Percentiles rank a stretch among this genome's conserved stretches.
Conservation (phyloP, 2,329 filamentous ascomycete species). For the Colletotrichum filicis region DNA sequence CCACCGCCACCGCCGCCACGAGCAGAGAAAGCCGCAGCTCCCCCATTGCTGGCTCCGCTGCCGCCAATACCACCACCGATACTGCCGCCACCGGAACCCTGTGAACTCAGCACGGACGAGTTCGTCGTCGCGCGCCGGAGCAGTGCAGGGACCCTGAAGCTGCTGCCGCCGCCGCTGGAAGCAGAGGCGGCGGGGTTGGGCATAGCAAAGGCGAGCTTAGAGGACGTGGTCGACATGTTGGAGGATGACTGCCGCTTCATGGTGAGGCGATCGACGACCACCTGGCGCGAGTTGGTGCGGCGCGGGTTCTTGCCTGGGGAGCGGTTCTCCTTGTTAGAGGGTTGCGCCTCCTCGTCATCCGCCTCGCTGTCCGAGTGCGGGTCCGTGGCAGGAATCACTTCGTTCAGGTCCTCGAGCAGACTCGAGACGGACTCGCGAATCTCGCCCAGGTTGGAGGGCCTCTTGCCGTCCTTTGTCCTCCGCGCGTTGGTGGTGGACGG, state of each 20-base stretch:
- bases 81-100: constrained; percentile 18
- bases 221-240: constrained; percentile 41
- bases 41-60: constrained; percentile 21
- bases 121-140: constrained; percentile 80
- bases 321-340: constrained; percentile 62
- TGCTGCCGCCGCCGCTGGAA: constrained; percentile 49
- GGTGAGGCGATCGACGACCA: constrained; percentile 78
- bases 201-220: constrained; percentile 66
- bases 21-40: constrained; percentile 7
- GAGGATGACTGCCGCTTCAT: constrained; percentile 69
- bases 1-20: constrained; percentile 32
- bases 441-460: constrained; percentile 80
- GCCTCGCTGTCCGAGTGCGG: constrained; percentile 61
- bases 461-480: constrained; percentile 70
- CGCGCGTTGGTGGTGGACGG: constrained; percentile 67
- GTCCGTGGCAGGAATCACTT: constrained; percentile 59
- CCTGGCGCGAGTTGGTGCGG: constrained; percentile 45
- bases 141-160: constrained; percentile 76
- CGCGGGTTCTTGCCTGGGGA: constrained; percentile 45
- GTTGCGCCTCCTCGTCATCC: constrained; percentile 56
- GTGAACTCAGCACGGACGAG: constrained; percentile 57
- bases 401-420: constrained; percentile 77
- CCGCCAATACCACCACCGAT: neutral
- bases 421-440: constrained; percentile 86
- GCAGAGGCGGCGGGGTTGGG: constrained; percentile 48